phyloP scores from a whole-genome alignment of 495 filamentous ascomycete genomes.

The Penicillium soppii region DNA sequence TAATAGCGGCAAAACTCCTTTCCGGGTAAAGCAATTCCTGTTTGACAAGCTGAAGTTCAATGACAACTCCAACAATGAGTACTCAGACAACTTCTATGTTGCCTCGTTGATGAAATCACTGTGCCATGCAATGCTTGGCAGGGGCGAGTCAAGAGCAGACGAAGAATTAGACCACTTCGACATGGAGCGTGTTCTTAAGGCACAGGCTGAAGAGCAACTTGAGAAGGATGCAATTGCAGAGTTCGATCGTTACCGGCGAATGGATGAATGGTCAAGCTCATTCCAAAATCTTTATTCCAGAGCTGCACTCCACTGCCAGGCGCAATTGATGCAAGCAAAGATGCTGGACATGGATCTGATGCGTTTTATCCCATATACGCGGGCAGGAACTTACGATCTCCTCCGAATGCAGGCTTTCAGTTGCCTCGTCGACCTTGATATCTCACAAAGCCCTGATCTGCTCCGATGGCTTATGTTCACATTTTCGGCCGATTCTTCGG shows the following conservation, averaged over 20 bases:
- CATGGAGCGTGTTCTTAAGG: conserved; percentile 48
- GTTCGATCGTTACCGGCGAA: conserved; percentile 84
- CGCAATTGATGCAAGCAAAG: conserved; percentile 68
- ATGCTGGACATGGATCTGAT: conserved; percentile 59
- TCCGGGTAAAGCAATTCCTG: conserved; percentile 72
- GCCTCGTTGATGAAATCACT: conserved; percentile 77
- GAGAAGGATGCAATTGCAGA: conserved; percentile 73
- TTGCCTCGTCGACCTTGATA: conserved; percentile 74
- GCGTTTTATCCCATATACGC: conserved; percentile 79
- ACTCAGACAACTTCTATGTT: conserved; percentile 85
- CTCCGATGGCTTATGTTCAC: conserved; percentile 68
- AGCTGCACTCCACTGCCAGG: conserved; percentile 76
- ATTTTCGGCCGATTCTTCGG: conserved; percentile 75
- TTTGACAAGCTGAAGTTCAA: conserved; percentile 88
- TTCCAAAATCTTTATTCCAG: conserved; percentile 89
- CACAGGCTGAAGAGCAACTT: conserved; percentile 62
- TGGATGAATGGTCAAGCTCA: conserved; percentile 91
- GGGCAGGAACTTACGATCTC: conserved; percentile 71
- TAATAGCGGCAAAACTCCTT: conserved; percentile 71
- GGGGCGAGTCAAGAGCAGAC: conserved; percentile 34
- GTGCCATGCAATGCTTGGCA: conserved; percentile 69
- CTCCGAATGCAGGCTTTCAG: conserved; percentile 83
- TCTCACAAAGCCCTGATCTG: conserved; percentile 60
- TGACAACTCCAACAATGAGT: conserved; percentile 85
- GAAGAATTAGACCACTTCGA: conserved; percentile 46